phyloP scores from a whole-genome alignment of 2,329 filamentous ascomycete species.

The Decorospora gaudefroyi region DNA sequence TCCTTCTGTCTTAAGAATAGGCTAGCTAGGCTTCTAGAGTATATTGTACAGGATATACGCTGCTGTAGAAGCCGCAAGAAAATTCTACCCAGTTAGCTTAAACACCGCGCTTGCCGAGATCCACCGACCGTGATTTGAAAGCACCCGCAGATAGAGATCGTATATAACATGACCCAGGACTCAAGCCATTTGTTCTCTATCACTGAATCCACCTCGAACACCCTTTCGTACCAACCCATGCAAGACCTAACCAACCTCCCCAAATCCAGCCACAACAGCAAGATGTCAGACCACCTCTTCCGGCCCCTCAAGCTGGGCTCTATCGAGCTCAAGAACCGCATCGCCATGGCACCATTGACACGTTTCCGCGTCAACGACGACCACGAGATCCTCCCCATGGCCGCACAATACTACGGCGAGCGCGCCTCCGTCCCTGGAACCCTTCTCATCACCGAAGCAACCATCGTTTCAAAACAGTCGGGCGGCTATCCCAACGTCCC shows the following conservation, averaged over 20 bases:
- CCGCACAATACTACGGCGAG: slow-evolving; percentile 60
- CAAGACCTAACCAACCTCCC: background rate
- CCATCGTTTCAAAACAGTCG: slow-evolving; percentile 54
- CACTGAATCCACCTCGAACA: background rate
- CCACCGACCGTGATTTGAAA: slow-evolving; percentile 18
- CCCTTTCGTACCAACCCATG: no score
- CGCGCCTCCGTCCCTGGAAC: slow-evolving; percentile 59
- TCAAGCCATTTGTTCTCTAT: background rate
- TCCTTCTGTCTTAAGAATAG: background rate
- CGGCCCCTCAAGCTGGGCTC: slow-evolving; percentile 44
- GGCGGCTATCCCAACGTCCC: slow-evolving; percentile 59
- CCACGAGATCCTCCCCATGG: slow-evolving; percentile 52
- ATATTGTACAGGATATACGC: background rate
- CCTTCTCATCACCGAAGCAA: slow-evolving; percentile 63
- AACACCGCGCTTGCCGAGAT: slow-evolving; percentile 19
- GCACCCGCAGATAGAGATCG: background rate
- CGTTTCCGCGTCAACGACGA: slow-evolving; percentile 54
- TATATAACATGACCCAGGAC: slow-evolving; percentile 11
- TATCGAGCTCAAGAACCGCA: slow-evolving; percentile 41
- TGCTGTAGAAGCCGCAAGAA: slow-evolving; percentile 12
- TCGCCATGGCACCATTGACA: slow-evolving; percentile 46
- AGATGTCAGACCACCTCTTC: slow-evolving; percentile 43
- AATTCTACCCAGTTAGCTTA: slow-evolving; percentile 6
- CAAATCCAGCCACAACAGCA: slow-evolving; percentile 3
- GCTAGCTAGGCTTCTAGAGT: no score